Conservation (phyloP, 768 basidiomycete species). For the Chiua virens region DNA sequence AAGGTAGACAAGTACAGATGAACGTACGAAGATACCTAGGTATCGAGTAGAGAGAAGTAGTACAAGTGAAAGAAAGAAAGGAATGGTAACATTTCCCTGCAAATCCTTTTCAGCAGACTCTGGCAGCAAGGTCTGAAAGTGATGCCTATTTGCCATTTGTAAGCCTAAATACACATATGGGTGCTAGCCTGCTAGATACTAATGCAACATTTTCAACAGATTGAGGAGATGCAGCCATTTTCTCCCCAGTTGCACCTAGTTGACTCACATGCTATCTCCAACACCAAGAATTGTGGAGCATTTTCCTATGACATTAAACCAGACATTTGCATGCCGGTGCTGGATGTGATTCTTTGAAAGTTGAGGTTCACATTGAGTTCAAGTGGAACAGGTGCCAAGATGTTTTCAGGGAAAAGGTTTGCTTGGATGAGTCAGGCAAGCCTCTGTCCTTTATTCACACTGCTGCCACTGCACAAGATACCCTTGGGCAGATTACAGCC, state of each 20-base stretch:
- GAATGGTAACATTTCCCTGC: too few species aligned
- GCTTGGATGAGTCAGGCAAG: too few species aligned
- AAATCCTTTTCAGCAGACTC: too few species aligned
- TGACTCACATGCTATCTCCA: neutral
- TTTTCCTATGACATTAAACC: neutral
- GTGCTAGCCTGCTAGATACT: neutral
- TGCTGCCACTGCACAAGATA: neutral
- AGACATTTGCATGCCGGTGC: neutral
- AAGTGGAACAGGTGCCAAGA: neutral
- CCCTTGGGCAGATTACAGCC: conserved; percentile 17
- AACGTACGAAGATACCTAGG: too few species aligned
- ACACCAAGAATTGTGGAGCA: neutral
- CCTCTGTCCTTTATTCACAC: neutral
- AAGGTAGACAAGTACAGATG: too few species aligned
- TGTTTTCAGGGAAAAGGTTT: neutral
- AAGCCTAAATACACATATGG: too few species aligned
- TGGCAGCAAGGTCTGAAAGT: too few species aligned
- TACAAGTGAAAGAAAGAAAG: too few species aligned
- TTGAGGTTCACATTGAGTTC: neutral
- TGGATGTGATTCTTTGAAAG: neutral
- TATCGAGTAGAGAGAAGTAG: too few species aligned
- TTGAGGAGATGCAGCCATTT: neutral
- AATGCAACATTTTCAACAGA: neutral
- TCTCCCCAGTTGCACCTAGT: neutral
- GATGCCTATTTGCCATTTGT: too few species aligned